Base-by-base conservation (phyloP, 2,329 filamentous ascomycete genomes). In the Paecilomyces variotii region DNA sequence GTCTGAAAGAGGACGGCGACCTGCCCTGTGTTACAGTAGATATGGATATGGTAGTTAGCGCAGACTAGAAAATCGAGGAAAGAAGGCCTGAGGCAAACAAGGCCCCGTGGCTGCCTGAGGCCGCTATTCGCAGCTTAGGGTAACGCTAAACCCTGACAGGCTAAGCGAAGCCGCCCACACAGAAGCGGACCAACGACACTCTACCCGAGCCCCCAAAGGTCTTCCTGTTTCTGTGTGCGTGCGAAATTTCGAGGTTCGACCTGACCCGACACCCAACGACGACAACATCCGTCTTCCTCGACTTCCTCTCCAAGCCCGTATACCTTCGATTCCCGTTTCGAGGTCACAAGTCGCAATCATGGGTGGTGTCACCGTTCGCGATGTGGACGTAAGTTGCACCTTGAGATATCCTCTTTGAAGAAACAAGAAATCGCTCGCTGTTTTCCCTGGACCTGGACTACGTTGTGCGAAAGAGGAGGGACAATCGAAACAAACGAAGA, bases 351-450 rank as follows among this genome's bases (percentile, higher is more conserved):
- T 72, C 79, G 80, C 79, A 79, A 85, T 78, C 75, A 87, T 87
- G 84, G 81, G 82, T 78, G 84, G 84, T 77, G 84, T 87, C 76
- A 81, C 79, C 72, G 84, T 87, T 78, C 83, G 83, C 76, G 84
- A 86, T 81, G 84, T 87, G 76, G 82, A 84, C 74, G 81, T 83
- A 79, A 73, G 79, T 77, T 63, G 55, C 49, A 50, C 56, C 55
- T 60, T 69, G 64, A 60, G 39, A 24, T 19, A 14, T 64, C 61
- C 61, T 63, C 64, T 56, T 64, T 59, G 39, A 45, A 52, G n/a
- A 52, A 27, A 14, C 19, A 9, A 26, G 2, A 26, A 5, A 1
- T 24, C 25, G 25, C 25, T 26, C 50, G 50, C 30, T 32, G 4
- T 32, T 45, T 45, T 19, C n/a, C 39, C 39, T 45, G 39, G 39